Conservation (phyloP, 305 asterid genomes). For the Fraxinus dipetala region DNA sequence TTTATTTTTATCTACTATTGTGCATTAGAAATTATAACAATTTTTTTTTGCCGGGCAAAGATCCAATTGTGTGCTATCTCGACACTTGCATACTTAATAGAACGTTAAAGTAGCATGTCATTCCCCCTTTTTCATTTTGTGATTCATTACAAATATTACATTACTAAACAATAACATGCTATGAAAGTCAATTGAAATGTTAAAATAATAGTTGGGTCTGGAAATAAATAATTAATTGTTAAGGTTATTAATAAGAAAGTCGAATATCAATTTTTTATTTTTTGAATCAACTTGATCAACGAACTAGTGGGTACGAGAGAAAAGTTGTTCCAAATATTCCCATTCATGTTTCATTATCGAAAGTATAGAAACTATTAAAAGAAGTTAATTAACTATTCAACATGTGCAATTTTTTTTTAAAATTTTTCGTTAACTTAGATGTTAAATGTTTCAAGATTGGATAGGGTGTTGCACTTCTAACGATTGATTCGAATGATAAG, state of each 20-base stretch:
- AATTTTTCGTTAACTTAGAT: too few relatives aligned
- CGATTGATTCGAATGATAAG: too few relatives aligned
- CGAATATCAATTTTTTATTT: background rate
- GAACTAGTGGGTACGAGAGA: background rate
- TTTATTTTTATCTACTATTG: background rate
- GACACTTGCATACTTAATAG: slow-evolving; percentile 31
- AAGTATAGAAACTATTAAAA: too few relatives aligned
- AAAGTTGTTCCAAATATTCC: background rate
- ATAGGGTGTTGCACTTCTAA: too few relatives aligned
- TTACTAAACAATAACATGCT: background rate
- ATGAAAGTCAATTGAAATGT: background rate
- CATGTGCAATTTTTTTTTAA: too few relatives aligned
- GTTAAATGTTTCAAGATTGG: too few relatives aligned
- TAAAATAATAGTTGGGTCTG: background rate
- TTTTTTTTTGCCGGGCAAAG: too few relatives aligned
- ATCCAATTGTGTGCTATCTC: background rate
- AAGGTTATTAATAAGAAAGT: background rate
- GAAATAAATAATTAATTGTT: background rate
- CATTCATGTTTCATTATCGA: background rate
- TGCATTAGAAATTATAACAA: background rate
- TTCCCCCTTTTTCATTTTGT: slow-evolving; percentile 23
- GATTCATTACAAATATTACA: slow-evolving; percentile 16
- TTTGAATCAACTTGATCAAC: background rate
- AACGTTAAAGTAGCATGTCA: slow-evolving; percentile 43
- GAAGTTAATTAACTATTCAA: too few relatives aligned